Evolutionary conservation across 2,329 filamentous ascomycete species (phyloP).

Genomic region (Diaporthe amygdali): DNA sequence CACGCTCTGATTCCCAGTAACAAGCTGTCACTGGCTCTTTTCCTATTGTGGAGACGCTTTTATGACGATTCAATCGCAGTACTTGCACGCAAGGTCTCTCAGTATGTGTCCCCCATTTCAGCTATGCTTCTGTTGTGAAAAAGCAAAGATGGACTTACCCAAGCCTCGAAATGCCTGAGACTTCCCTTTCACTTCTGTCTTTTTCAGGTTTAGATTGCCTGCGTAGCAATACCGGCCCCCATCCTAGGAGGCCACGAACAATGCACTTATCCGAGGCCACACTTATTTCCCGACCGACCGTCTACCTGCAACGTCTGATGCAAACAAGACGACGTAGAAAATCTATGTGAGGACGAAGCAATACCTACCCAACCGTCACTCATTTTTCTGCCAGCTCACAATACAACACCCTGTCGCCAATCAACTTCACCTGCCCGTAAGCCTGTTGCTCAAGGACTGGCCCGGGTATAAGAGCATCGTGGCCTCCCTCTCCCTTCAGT

Average conservation of each 20-base stretch:
- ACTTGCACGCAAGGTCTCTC: background rate
- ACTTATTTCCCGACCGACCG: constrained; percentile 22
- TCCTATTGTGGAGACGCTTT: constrained; percentile 18
- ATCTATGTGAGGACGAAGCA: constrained; percentile 19
- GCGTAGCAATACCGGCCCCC: constrained; percentile 24
- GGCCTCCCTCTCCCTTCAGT: constrained; percentile 15
- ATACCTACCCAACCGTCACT: constrained; percentile 17
- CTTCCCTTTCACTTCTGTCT: constrained; percentile 3
- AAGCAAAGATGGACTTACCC: constrained; percentile 4
- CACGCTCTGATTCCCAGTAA: background rate
- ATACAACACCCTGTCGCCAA: background rate
- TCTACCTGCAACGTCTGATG: constrained; percentile 24
- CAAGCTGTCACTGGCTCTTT: constrained; percentile 10
- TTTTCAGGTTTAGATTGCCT: constrained; percentile 15
- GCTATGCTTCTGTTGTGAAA: constrained; percentile 10
- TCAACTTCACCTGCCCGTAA: background rate
- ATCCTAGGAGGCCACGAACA: constrained; percentile 6
- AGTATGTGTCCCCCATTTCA: background rate
- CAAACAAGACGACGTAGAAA: constrained; percentile 17
- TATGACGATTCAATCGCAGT: constrained; percentile 1
- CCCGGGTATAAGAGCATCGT: constrained; percentile 25
- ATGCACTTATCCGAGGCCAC: constrained; percentile 25
- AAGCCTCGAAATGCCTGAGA: background rate
- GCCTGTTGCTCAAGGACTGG: constrained; percentile 11
- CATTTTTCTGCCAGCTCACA: constrained; percentile 8